Base-by-base conservation (phyloP, 2,329 filamentous ascomycete species). In the Cladosporium velox region DNA sequence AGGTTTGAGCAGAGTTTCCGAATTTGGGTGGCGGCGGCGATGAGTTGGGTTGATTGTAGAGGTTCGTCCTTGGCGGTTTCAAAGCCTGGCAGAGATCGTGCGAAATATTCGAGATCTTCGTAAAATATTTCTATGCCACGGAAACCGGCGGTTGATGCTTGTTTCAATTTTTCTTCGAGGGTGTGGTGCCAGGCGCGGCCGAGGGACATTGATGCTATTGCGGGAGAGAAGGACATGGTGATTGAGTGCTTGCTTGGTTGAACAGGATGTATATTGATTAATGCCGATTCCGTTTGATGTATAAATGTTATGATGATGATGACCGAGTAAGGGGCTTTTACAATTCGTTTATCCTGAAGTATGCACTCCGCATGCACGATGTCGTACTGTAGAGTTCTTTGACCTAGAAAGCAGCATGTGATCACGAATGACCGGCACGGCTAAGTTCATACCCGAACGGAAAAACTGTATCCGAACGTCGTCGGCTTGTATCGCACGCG, bases 81-180 rank as follows among this genome's bases (percentile, higher is more conserved):
- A 1, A 84, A 74, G 1, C 81, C 76, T 34, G 75, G 70, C 69
- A 55, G 52, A 30, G 28, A 3, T 14, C 32, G 28, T 2, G 89
- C 86, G 14, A 90, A 73, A 71, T 88, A 86, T 66, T 86, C 80
- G 3, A 93, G 83, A 74, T 94, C 91, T 74, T 93, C 91, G 76
- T 90, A 88, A 80, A 92, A 93, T n/a, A 93, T 82, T 75, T 94
- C 91, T 69, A 94, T 86, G 59, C 88, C 89, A 65, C 84, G 77
- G 74, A 92, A 87, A 18, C 88, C 88, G 71, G 90, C 84, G 64
- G 82, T 80, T 3, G 85, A 81, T 11, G 91, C 90, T 79, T 88
- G 85, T 73, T 88, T 83, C 52, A 94, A 84, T 74, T 93, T 94
- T 73, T 85, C 79, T 1, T 82, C 77, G 28, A 94, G 82, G 26